Conservation (phyloP, 495 filamentous ascomycete genomes). For the Geopyxis carbonaria region DNA sequence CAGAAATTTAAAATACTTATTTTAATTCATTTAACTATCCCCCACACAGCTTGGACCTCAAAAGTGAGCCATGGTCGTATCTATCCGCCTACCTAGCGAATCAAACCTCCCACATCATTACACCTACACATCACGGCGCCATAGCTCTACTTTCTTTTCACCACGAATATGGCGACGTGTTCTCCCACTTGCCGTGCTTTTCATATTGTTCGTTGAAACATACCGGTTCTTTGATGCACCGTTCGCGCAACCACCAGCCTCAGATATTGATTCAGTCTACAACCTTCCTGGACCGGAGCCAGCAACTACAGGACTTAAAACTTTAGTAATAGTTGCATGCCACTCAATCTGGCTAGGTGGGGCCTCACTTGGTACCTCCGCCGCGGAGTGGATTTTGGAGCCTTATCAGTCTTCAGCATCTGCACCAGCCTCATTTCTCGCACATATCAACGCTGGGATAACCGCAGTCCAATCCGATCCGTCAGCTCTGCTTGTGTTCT, state of each 20-base stretch:
- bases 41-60: background rate
- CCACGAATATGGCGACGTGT: conserved; percentile 7
- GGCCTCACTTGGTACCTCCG: conserved; percentile 36
- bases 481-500: conserved; percentile 42
- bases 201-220: conserved; percentile 3
- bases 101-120: conserved; percentile 2
- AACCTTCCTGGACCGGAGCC: background rate
- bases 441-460: conserved; percentile 52
- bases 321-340: conserved; percentile 59
- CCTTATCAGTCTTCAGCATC: conserved; percentile 34
- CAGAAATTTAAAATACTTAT: no score
- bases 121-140: conserved; percentile 1
- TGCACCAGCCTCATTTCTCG: conserved; percentile 55
- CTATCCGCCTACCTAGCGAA: conserved; percentile 14
- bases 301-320: conserved; percentile 6
- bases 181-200: conserved; percentile 6
- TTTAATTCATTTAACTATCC: no score
- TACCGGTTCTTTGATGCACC: conserved; percentile 4
- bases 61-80: conserved; percentile 12
- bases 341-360: conserved; percentile 64
- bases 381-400: conserved; percentile 45
- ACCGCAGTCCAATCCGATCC: conserved; percentile 23
- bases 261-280: background rate
- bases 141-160: conserved; percentile 5
- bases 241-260: background rate